Base-by-base conservation (phyloP, 306 rosid genomes). In the Cicer pinnatifidum region DNA sequence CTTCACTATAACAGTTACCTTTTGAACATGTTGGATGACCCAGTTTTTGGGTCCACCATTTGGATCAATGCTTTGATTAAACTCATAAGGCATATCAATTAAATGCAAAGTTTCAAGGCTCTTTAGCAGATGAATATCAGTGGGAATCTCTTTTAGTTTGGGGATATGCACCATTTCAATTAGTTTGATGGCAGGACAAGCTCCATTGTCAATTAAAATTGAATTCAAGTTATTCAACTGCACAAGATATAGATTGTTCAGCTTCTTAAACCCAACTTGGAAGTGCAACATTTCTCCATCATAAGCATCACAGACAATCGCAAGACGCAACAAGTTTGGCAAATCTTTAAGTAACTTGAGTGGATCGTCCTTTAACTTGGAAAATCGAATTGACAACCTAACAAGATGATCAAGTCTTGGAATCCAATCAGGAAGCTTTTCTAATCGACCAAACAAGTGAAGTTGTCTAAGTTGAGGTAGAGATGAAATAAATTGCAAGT, bases 321-420 rank as follows among this genome's bases (percentile, higher is more conserved):
- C 10, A 20, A 65, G 54, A 19, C 40, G 54, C 54, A 19, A 2
- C 71, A 66, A 66, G 48, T 10, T 11, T 6, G 71, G 54, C 39
- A 66, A 13, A 66, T 66, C 53, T 19, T 65, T 43, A 9, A 65
- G 71, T 43, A 12, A 43, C 53, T 44, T 66, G 0, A 44, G 51
- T 17, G 71, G 71, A 66, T 66, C 71, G 6, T 66, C 71, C 71
- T 44, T 66, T 7, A 51, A 23, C 44, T 69, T 69, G 12, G 74
- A 69, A 51, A 48, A 65, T 10, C 15, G 53, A 11, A 65, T 43
- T 7, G 54, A 17, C 71, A 65, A 44, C 39, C 17, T 11, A 41
- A 65, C 53, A 43, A 65, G 71, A 17, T 65, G 28, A 3, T 65
- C 5, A 43, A 65, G 71, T 0, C 53, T 17, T 65, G 71, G 9